Evolutionary conservation across 805 yeast species (phyloP).

Genomic region (Yarrowia divulgata): DNA sequence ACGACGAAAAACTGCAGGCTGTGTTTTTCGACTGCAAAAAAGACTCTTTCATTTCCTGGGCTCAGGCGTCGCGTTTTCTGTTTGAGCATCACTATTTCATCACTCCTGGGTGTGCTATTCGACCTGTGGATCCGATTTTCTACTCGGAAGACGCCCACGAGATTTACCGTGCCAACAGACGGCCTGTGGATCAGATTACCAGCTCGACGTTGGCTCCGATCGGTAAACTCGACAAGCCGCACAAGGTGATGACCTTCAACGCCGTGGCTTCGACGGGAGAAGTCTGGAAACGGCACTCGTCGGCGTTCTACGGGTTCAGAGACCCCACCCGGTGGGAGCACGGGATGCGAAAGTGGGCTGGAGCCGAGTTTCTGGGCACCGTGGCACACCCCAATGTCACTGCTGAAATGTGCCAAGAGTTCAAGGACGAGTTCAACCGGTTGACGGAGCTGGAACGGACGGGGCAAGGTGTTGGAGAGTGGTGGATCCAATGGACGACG

Average conservation of each 20-base stretch:
- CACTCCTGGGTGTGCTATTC: neutral
- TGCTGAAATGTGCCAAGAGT: too few species aligned
- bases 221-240: neutral
- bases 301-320: neutral
- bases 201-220: too few species aligned
- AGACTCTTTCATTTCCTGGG: neutral
- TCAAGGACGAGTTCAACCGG: neutral
- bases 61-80: neutral
- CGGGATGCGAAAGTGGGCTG: neutral
- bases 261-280: neutral
- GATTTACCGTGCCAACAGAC: neutral
- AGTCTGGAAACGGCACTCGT: neutral
- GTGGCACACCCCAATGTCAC: too few species aligned
- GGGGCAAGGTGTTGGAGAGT: neutral
- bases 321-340: neutral
- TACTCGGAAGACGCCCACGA: neutral
- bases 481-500: neutral
- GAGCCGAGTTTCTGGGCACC: neutral
- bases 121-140: conserved; percentile 1
- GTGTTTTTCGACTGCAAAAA: neutral
- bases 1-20: neutral
- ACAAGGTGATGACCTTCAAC: neutral
- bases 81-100: neutral
- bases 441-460: neutral
- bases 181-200: too few species aligned